Evolutionary conservation across 2,329 filamentous ascomycete genomes (phyloP).

Genomic region (Shiraia bambusicola): DNA sequence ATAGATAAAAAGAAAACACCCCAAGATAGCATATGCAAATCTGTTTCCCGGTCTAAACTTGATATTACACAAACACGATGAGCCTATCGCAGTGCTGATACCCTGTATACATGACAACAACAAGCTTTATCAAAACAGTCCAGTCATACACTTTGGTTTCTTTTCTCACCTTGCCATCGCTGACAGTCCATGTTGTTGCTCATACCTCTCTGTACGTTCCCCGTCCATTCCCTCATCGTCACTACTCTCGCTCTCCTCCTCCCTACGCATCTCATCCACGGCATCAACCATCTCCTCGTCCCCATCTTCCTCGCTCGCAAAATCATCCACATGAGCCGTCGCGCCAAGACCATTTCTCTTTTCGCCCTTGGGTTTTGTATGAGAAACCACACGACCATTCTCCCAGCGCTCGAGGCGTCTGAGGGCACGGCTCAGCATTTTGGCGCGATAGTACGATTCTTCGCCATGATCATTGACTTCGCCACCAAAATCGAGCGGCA

Average conservation of each 20-base stretch:
- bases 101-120: too few species aligned
- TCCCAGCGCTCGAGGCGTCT: slow-evolving; percentile 73
- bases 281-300: slow-evolving; percentile 32
- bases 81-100: too few species aligned
- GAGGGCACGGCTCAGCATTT: slow-evolving; percentile 63
- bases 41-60: too few species aligned
- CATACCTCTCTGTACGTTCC: slow-evolving; percentile 11
- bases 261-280: slow-evolving; percentile 17
- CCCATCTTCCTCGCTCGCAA: slow-evolving; percentile 6
- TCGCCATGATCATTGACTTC: slow-evolving; percentile 77
- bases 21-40: too few species aligned
- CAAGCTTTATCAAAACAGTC: too few species aligned
- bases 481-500: slow-evolving; percentile 53
- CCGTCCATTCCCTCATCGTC: slow-evolving; percentile 21
- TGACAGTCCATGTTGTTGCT: slow-evolving; percentile 5
- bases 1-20: too few species aligned
- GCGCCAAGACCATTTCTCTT: slow-evolving; percentile 4
- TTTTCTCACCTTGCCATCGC: too few species aligned
- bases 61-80: too few species aligned
- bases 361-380: slow-evolving; percentile 26
- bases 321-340: slow-evolving; percentile 4
- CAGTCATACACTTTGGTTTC: too few species aligned
- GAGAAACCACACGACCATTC: slow-evolving; percentile 34
- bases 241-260: slow-evolving; percentile 8
- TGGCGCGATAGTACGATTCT: slow-evolving; percentile 66